These are phyloP conservation scores for Suillus americanus DNA, from an alignment of 768 basidiomycete species.

Conservation along the genomic window DNA sequence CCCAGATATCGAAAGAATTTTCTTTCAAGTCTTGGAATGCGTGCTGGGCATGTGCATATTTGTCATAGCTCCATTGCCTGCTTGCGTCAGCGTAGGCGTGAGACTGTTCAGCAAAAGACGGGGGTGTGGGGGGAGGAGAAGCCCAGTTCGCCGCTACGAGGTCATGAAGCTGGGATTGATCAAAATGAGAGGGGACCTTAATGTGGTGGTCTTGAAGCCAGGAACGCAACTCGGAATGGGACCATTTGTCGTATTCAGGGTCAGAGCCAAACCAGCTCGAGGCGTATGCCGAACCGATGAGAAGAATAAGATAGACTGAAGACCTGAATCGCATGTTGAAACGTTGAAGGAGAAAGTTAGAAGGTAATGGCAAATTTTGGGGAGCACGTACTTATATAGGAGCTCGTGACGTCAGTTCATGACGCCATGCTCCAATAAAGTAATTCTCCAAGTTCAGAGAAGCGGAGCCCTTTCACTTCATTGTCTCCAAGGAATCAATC, in stretches of 20 bases:
- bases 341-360: not conserved
- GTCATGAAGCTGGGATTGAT: constrained; percentile 38
- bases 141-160: constrained; percentile 67
- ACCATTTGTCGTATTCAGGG: constrained; percentile 54
- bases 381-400: constrained; percentile 9
- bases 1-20: constrained; percentile 75
- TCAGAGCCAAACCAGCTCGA: constrained; percentile 50
- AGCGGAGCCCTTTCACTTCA: no score
- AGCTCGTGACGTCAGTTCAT: constrained; percentile 27
- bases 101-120: constrained; percentile 29
- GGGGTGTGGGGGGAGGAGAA: constrained; percentile 22
- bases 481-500: no score
- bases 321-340: constrained; percentile 16
- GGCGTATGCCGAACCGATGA: constrained; percentile 41
- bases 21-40: constrained; percentile 60
- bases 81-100: constrained; percentile 23
- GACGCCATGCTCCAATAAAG: no score
- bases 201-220: constrained; percentile 74
- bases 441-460: no score
- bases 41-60: constrained; percentile 62
- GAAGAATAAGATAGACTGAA: constrained; percentile 30
- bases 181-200: constrained; percentile 46
- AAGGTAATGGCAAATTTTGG: not conserved
- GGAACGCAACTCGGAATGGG: constrained; percentile 55
- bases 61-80: constrained; percentile 57